Evolutionary conservation across 1,284 basidiomycete genomes (phyloP).

Genomic region (Singerocomus inundabilis): DNA sequence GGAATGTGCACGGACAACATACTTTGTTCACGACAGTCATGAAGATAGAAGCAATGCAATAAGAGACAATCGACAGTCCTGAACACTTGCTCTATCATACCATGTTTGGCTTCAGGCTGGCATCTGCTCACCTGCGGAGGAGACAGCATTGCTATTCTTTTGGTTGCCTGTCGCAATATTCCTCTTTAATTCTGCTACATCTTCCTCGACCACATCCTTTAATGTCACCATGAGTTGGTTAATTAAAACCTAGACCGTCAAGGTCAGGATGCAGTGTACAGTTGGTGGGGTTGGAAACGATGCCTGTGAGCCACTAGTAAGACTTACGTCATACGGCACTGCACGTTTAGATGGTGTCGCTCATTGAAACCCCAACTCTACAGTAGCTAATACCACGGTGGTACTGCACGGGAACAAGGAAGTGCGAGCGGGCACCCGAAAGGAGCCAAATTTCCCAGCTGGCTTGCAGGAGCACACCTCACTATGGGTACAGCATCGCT

Average conservation of each 20-base stretch:
- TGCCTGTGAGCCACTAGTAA: no score
- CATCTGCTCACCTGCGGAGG: conserved; percentile 28
- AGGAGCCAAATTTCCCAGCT: no score
- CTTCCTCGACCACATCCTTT: conserved; percentile 20
- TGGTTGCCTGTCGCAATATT: conserved; percentile 28
- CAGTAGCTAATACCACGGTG: no score
- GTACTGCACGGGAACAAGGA: no score
- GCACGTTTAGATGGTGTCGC: no score
- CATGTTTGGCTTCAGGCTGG: background rate
- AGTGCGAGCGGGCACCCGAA: no score
- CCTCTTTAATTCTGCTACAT: conserved; percentile 32
- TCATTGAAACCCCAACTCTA: no score
- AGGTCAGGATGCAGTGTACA: background rate
- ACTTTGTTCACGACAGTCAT: conserved; percentile 99
- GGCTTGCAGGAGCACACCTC: no score
- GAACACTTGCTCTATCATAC: conserved; percentile 4
- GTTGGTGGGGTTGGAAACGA: no score
- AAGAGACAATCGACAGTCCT: conserved; percentile 83
- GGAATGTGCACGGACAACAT: conserved; percentile 14
- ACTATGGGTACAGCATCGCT: no score
- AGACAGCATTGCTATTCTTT: conserved; percentile 15
- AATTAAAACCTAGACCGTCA: background rate
- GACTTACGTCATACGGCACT: no score
- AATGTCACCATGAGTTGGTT: conserved; percentile 13
- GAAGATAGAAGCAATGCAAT: conserved; percentile 91